These are phyloP conservation scores for Halteria grandinella DNA, from an alignment of 73 alveolate species.

Conservation along the genomic window DNA sequence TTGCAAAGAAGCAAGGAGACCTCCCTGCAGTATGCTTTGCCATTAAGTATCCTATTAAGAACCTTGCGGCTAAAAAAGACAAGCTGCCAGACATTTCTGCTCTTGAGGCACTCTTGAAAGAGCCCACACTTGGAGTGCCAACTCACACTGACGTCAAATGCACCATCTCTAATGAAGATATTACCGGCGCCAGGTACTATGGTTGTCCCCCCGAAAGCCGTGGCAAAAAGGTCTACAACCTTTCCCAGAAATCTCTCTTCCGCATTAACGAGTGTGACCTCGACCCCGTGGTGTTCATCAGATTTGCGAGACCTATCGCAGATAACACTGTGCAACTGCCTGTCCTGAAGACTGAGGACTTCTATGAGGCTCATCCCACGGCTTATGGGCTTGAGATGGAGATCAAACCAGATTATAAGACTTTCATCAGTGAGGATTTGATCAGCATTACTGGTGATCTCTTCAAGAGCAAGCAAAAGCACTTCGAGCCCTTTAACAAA, in stretches of 20 bases:
- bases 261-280: too few relatives aligned
- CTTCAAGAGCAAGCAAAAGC: background rate
- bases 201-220: too few relatives aligned
- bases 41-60: slow-evolving; percentile 22
- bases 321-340: too few relatives aligned
- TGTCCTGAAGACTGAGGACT: too few relatives aligned
- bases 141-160: background rate
- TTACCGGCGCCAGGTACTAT: background rate
- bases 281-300: too few relatives aligned
- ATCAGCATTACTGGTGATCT: background rate
- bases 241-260: too few relatives aligned
- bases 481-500: background rate
- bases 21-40: slow-evolving; percentile 34
- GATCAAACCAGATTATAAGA: background rate
- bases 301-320: too few relatives aligned
- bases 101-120: background rate
- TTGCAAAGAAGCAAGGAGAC: background rate
- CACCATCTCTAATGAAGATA: background rate
- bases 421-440: background rate
- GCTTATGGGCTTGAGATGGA: background rate
- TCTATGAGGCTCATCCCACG: background rate
- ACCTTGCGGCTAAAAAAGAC: background rate
- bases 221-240: background rate
- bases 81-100: background rate
- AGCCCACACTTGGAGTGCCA: background rate